A percentile compares a stretch with the other conserved stretches of the same genome.
Evolutionary conservation across 768 basidiomycete genomes (phyloP).

Genomic region (Serendipita sp.): DNA sequence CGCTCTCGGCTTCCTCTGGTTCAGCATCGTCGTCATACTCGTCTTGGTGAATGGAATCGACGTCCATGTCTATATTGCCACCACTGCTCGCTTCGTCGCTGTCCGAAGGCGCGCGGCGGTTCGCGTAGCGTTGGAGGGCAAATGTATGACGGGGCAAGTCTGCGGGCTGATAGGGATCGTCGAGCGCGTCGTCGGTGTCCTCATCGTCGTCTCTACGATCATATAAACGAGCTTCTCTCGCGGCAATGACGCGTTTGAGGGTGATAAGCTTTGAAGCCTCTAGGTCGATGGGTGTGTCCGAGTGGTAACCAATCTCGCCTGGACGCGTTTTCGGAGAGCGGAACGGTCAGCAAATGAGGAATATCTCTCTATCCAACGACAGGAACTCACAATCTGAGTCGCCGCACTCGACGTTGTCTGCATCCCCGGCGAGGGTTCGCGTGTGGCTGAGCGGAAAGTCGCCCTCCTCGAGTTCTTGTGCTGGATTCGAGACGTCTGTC

Average conservation of each 20-base stretch:
- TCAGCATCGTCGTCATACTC: not conserved
- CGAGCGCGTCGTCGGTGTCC: slow-evolving; percentile 4
- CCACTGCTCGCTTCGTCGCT: slow-evolving; percentile 1
- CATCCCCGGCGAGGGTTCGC: slow-evolving; percentile 3
- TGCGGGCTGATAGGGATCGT: not conserved
- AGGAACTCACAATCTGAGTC: slow-evolving; percentile 3
- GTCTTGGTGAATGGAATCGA: not conserved
- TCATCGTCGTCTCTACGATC: not conserved
- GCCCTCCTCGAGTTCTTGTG: not conserved
- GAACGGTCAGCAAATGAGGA: not conserved
- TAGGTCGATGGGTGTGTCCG: not conserved
- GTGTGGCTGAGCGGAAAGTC: slow-evolving; percentile 6
- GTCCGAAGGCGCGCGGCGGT: not conserved
- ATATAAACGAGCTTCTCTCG: not conserved
- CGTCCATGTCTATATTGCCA: not conserved
- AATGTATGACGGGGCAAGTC: slow-evolving; percentile 5
- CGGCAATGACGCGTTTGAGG: not conserved
- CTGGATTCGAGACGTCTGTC: not conserved
- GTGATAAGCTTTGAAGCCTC: slow-evolving; percentile 1
- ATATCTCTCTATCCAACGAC: not conserved
- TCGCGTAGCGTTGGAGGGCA: not conserved
- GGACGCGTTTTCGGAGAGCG: not conserved
- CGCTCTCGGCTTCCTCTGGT: not conserved
- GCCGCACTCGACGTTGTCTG: slow-evolving; percentile 3
- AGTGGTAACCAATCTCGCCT: slow-evolving; percentile 7